These are phyloP conservation scores for Arthrinium phaeospermum DNA, from an alignment of 2,329 filamentous ascomycete species.

Conservation along the genomic window DNA sequence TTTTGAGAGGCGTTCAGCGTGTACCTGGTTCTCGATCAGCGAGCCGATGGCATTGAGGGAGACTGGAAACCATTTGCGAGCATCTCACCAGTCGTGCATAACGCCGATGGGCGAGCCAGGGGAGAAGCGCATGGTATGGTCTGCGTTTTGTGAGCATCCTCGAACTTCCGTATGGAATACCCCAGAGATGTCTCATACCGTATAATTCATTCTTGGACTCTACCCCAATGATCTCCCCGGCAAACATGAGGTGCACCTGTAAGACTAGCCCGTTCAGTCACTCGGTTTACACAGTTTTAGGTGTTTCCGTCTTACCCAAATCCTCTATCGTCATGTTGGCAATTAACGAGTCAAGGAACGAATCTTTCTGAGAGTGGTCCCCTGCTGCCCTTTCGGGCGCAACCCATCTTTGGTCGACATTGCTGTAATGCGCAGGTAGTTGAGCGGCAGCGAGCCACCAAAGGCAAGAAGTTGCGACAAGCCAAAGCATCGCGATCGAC, in stretches of 20 bases:
- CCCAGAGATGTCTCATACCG: constrained; percentile 26
- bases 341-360: background rate
- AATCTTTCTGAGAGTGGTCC: background rate
- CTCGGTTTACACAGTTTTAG: background rate
- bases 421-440: background rate
- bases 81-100: constrained; percentile 46
- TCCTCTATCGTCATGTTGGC: constrained; percentile 9
- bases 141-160: constrained; percentile 25
- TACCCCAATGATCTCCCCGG: constrained; percentile 46
- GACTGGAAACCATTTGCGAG: background rate
- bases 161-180: too few relatives aligned
- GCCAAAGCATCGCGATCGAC: background rate
- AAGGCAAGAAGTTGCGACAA: background rate
- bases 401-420: background rate
- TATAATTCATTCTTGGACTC: constrained; percentile 46
- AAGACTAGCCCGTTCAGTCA: constrained; percentile 33
- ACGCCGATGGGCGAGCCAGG: constrained; percentile 46
- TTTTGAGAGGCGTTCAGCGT: constrained; percentile 48
- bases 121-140: constrained; percentile 42
- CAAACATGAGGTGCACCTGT: constrained; percentile 52
- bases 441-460: constrained; percentile 9
- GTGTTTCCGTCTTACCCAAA: background rate
- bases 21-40: constrained; percentile 36
- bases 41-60: background rate
- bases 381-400: background rate